Evolutionary conservation across 2,329 filamentous ascomycete genomes (phyloP).

Genomic region (Sclerotinia minor): DNA sequence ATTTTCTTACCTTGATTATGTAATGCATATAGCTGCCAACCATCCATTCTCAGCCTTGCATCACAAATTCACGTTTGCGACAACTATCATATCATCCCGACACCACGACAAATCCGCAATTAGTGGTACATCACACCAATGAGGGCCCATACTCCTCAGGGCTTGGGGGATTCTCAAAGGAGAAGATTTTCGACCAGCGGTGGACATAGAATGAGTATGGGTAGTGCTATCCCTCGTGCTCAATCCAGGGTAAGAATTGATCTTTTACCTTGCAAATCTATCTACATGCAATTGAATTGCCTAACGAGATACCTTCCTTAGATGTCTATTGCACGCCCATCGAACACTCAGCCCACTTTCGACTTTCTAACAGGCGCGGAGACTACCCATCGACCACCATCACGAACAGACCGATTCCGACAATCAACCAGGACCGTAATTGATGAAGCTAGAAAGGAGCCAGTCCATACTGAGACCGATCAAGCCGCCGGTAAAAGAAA

Average conservation of each 20-base stretch:
- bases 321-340: constrained; percentile 51
- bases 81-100: constrained; percentile 22
- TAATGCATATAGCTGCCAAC: not conserved
- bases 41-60: constrained; percentile 12
- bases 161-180: constrained; percentile 32
- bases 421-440: constrained; percentile 55
- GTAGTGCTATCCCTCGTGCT: constrained; percentile 37
- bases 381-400: constrained; percentile 40
- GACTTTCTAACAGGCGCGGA: constrained; percentile 60
- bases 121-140: constrained; percentile 28
- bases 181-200: constrained; percentile 35
- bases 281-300: constrained; percentile 14
- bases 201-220: constrained; percentile 37
- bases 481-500: constrained; percentile 34
- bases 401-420: constrained; percentile 33
- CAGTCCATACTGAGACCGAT: constrained; percentile 47
- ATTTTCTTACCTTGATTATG: constrained; percentile 2
- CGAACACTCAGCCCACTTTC: constrained; percentile 55
- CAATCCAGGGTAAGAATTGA: constrained; percentile 37
- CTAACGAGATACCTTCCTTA: constrained; percentile 23
- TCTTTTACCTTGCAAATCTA: constrained; percentile 13
- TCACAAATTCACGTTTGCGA: constrained; percentile 25
- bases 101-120: constrained; percentile 11
- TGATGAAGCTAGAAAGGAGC: constrained; percentile 55
- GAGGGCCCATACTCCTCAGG: constrained; percentile 39